Percentiles rank a stretch among this genome's conserved stretches.
phyloP scores from a whole-genome alignment of 2,329 filamentous ascomycete genomes.

The Raffaelea ambrosiae region DNA sequence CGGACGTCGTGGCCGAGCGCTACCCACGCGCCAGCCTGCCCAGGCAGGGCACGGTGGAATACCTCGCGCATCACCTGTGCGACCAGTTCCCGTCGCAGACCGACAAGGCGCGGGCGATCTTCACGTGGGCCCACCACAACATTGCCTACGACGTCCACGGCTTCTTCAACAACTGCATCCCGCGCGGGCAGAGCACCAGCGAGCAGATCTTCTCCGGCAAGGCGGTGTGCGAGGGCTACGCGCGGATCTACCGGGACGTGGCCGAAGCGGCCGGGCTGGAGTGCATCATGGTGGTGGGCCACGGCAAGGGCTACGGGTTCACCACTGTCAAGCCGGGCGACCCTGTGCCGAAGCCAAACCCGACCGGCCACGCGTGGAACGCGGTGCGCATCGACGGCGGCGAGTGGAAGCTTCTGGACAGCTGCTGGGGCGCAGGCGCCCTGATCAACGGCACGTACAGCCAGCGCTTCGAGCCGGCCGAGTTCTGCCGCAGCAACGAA shows the following conservation, averaged over 20 bases:
- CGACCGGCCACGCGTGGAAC: conserved; percentile 80
- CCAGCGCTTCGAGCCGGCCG: conserved; percentile 55
- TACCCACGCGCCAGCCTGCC: conserved; percentile 69
- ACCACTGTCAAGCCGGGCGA: conserved; percentile 52
- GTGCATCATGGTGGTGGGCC: conserved; percentile 63
- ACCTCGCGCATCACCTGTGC: conserved; percentile 72
- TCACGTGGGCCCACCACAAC: conserved; percentile 94
- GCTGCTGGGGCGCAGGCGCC: conserved; percentile 86
- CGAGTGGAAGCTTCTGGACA: conserved; percentile 83
- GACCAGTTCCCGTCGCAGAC: conserved; percentile 70
- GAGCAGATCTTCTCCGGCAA: conserved; percentile 68
- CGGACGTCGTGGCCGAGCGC: conserved; percentile 68
- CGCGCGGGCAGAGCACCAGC: conserved; percentile 54
- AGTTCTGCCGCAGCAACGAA: conserved; percentile 60
- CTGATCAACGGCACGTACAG: conserved; percentile 54
- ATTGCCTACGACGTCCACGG: conserved; percentile 73
- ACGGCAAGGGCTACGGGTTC: conserved; percentile 82
- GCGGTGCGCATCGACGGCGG: conserved; percentile 80
- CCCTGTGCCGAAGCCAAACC: conserved; percentile 53
- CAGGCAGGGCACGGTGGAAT: conserved; percentile 53
- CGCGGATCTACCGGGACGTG: conserved; percentile 69
- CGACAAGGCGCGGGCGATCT: conserved; percentile 87
- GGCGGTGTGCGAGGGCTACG: conserved; percentile 90
- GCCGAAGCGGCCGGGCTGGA: conserved; percentile 74
- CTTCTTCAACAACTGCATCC: conserved; percentile 67